Evolutionary conservation across 371 early-diverging fungal species (phyloP).

Genomic region (Choanephora cucurbitarum): DNA sequence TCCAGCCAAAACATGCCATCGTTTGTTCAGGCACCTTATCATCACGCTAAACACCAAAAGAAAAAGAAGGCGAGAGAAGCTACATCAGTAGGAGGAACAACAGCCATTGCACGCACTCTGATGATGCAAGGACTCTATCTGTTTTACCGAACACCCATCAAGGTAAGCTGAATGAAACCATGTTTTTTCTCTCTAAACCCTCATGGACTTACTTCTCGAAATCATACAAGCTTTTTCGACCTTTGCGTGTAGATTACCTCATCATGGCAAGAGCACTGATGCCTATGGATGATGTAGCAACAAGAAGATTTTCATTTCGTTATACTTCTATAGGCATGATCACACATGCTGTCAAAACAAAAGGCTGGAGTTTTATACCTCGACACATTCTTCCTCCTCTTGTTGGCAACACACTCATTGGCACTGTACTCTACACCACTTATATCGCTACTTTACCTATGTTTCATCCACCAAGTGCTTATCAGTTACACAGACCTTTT

Average conservation of each 20-base stretch:
- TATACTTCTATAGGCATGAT: slow-evolving; percentile 79
- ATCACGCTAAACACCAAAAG: slow-evolving; percentile 24
- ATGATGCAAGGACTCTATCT: slow-evolving; percentile 71
- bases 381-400: slow-evolving; percentile 76
- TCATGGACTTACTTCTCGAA: no score
- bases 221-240: slow-evolving; percentile 67
- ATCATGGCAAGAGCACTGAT: slow-evolving; percentile 76
- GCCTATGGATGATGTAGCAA: slow-evolving; percentile 46
- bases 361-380: slow-evolving; percentile 73
- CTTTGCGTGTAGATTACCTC: slow-evolving; percentile 77
- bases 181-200: neutral
- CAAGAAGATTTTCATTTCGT: slow-evolving; percentile 55
- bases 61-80: slow-evolving; percentile 46
- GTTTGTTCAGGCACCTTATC: slow-evolving; percentile 21
- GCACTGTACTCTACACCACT: slow-evolving; percentile 66
- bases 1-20: slow-evolving; percentile 17
- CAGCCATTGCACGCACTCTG: slow-evolving; percentile 60
- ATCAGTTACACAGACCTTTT: slow-evolving; percentile 58
- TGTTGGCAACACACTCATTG: slow-evolving; percentile 73
- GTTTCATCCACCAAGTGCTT: slow-evolving; percentile 59
- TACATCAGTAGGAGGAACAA: slow-evolving; percentile 60
- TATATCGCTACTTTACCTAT: slow-evolving; percentile 60
- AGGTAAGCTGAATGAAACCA: slow-evolving; percentile 55
- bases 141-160: slow-evolving; percentile 78
- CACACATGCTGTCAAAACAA: slow-evolving; percentile 64